phyloP scores from a whole-genome alignment of 257 asterid genomes.

The Solanum chaucha region DNA sequence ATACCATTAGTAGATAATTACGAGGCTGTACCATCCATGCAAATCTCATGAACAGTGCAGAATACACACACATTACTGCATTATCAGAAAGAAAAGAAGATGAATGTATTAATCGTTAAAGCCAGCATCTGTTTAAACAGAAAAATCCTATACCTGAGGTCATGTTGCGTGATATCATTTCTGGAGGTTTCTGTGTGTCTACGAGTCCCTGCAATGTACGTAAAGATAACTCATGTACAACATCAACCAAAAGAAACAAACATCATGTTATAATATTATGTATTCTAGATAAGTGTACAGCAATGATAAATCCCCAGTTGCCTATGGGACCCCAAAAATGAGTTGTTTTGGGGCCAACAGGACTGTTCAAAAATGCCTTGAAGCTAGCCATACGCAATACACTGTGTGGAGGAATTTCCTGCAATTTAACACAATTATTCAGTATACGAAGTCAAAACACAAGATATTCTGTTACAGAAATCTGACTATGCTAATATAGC shows the following conservation, averaged over 20 bases:
- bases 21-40: background rate
- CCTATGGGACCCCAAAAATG: conserved; percentile 36
- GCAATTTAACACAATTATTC: background rate
- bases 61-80: background rate
- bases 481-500: background rate
- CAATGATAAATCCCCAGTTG: conserved; percentile 61
- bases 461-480: background rate
- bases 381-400: conserved; percentile 36
- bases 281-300: conserved; percentile 24
- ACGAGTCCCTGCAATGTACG: conserved; percentile 54
- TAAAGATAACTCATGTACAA: background rate
- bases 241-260: background rate
- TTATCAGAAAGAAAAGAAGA: background rate
- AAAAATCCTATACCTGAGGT: conserved; percentile 46
- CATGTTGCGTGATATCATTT: conserved; percentile 93
- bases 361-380: conserved; percentile 55
- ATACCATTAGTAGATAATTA: background rate
- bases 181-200: conserved; percentile 91
- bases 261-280: background rate
- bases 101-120: background rate
- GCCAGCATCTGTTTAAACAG: background rate
- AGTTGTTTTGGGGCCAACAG: conserved; percentile 44
- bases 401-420: background rate
- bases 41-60: background rate
- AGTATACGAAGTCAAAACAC: background rate